Evolutionary conservation across 2,329 filamentous ascomycete genomes (phyloP), one percentile per base, ranked within the genome.

Genomic region (Cladosporium sp.): DNA sequence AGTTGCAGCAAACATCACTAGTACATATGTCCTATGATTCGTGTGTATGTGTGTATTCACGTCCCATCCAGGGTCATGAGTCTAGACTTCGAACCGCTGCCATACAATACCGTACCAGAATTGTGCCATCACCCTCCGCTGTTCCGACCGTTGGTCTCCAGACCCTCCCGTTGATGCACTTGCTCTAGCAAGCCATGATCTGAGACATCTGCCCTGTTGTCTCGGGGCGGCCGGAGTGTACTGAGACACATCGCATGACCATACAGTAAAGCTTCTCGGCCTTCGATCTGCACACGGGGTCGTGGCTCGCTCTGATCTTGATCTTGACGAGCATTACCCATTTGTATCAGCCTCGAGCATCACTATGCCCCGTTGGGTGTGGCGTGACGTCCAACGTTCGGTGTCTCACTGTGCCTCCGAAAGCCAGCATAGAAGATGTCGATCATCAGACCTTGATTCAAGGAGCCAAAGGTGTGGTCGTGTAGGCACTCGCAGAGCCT

Each of bases 131-230:
- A 21, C 40, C 40, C 40, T 23, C 3, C 21, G 40, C 40, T 3
- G 50, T 53, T n/a, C 29, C 16, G n/a, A 55, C 52, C 52, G 52
- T 31, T n/a, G 14, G 26, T 53, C 23, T n/a, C 26, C 16, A 29
- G 26, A 28, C 8, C 26, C 50, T 16, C 33, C 56, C 31, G 37
- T 46, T 35, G 23, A 11, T 21, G 56, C 56, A 21, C 26, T 28
- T 21, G 56, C 56, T 44, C 28, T 58, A 28, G 23, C 26, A 40
- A 37, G 56, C 16, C 8, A 21, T 11, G 33, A 29, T 29, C 21
- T 59, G 56, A 59, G 35, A 59, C 35, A 59, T 59, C 23, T 40
- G n/a, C 33, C 23, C 26, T 31, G 29, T n/a, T 21, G 28, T 55
- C 52, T 52, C 28, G 52, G 26, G 11, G 28, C 40, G 11, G 6